Base-by-base conservation (phyloP, 768 basidiomycete genomes). In the Collybia mongolica region DNA sequence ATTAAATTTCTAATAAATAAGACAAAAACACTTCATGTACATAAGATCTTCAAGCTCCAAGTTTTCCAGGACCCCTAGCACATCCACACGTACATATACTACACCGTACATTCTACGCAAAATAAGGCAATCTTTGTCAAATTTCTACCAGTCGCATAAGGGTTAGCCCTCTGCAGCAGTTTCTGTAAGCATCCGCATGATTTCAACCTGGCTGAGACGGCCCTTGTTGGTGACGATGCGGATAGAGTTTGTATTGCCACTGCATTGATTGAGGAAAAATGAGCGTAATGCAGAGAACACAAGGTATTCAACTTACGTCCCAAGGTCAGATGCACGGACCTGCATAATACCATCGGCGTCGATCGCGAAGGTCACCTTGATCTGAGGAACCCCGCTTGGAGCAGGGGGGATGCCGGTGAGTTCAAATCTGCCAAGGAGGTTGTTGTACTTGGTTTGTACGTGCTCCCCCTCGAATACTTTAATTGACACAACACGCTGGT, bases 221-320 rank as follows among this genome's bases (percentile, higher is more conserved):
- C 92, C 93, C 76, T 94, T 94, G 69, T 95, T 92, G 72, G 96
- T 96, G 60, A 83, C 93, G 73, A 97, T 98, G 37, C 90, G 93
- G 69, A 96, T 92, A 38, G 83, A 86, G 67, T 88, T 84, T 0
- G 86, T 84, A 71, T 93, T 94, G 61, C 89, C 89, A 67, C 84
- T 87, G 51, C 32, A 32, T 11, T 32, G 7, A 32, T 32, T 6
- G 39, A 15, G 53, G 57, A 5, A 42, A 42, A 22, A 46, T 24
- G 3, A 9, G 3, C 36, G 20, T 1, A 26, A 39, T 39, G 5
- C 46, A 39, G 23, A 24, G 23, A 41, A 22, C 19, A 15, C 8
- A 6, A 2, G 2, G 14, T 2, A 14, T 32, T 14, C 3, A 9
- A 79, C 80, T 72, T 64, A 81, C 89, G 92, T 96, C 67, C 89